Conservation (phyloP, 2,329 filamentous ascomycete species). For the Nothopassalora personata region DNA sequence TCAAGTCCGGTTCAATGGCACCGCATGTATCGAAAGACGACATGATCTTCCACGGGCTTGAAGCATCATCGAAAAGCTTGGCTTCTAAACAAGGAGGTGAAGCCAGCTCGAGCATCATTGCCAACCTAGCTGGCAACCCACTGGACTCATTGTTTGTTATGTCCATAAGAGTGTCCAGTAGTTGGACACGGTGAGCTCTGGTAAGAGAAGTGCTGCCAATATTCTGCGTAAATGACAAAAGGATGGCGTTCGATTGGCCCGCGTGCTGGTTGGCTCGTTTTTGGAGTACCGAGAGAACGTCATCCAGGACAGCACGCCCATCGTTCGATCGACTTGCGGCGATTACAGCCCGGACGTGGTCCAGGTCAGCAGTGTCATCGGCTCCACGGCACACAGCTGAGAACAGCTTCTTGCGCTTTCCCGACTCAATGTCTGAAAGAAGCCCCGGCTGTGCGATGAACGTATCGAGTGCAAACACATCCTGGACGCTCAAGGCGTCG, state of each 20-base stretch:
- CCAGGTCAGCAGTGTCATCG: not conserved
- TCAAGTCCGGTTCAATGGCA: not conserved
- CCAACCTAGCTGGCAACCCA: not conserved
- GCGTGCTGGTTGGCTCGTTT: not conserved
- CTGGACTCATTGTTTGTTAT: not conserved
- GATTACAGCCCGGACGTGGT: not conserved
- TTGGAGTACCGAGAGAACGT: not conserved
- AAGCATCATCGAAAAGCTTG: not conserved
- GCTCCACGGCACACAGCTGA: not conserved
- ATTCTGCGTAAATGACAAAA: not conserved
- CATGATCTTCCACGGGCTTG: not conserved
- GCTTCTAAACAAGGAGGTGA: slow-evolving; percentile 1
- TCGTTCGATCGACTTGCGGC: not conserved
- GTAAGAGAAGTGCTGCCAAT: not conserved
- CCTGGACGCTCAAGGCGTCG: slow-evolving; percentile 1
- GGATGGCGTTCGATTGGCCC: not conserved
- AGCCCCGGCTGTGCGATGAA: not conserved
- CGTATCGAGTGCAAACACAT: not conserved
- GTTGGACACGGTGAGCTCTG: not conserved
- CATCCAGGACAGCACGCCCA: not conserved
- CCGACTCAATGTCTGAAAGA: not conserved
- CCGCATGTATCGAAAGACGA: not conserved
- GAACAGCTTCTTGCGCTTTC: not conserved
- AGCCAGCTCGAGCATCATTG: not conserved
- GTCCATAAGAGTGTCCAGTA: not conserved